phyloP scores from a whole-genome alignment of 495 filamentous ascomycete species.

The Mycothermus thermophilus region DNA sequence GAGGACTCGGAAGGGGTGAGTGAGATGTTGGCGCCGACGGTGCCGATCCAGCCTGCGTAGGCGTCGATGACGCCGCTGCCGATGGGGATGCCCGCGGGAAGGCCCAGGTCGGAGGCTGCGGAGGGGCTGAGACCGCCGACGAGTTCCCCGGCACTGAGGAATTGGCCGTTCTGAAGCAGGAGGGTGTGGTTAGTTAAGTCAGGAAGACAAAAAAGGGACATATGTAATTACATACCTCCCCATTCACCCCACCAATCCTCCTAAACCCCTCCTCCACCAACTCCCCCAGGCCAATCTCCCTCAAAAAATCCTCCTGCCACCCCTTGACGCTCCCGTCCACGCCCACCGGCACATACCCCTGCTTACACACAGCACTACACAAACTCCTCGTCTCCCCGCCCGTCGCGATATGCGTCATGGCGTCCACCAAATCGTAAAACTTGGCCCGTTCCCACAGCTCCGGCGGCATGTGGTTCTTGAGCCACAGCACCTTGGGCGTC shows the following conservation, averaged over 20 bases:
- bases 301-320: slow-evolving; percentile 91
- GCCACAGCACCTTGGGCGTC: slow-evolving; percentile 91
- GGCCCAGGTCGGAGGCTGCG: slow-evolving; percentile 67
- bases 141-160: slow-evolving; percentile 78
- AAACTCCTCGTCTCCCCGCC: slow-evolving; percentile 83
- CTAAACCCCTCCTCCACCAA: slow-evolving; percentile 73
- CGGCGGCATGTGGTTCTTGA: slow-evolving; percentile 95
- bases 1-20: slow-evolving; percentile 43
- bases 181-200: slow-evolving; percentile 6
- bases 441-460: slow-evolving; percentile 83
- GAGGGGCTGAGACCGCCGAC: slow-evolving; percentile 74
- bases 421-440: slow-evolving; percentile 89
- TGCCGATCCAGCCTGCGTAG: slow-evolving; percentile 96
- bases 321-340: slow-evolving; percentile 96
- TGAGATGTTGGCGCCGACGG: slow-evolving; percentile 87
- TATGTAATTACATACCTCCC: too few species aligned
- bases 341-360: slow-evolving; percentile 87
- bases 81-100: slow-evolving; percentile 79
- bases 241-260: slow-evolving; percentile 83
- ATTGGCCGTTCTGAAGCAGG: slow-evolving; percentile 64
- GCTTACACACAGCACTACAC: slow-evolving; percentile 90
- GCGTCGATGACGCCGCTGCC: slow-evolving; percentile 96
- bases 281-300: slow-evolving; percentile 68
- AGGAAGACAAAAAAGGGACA: slow-evolving; percentile 34
- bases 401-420: slow-evolving; percentile 91